Percentiles rank a stretch among this genome's conserved stretches.
Conservation (phyloP, 495 filamentous ascomycete species). For the Podospora sp. region DNA sequence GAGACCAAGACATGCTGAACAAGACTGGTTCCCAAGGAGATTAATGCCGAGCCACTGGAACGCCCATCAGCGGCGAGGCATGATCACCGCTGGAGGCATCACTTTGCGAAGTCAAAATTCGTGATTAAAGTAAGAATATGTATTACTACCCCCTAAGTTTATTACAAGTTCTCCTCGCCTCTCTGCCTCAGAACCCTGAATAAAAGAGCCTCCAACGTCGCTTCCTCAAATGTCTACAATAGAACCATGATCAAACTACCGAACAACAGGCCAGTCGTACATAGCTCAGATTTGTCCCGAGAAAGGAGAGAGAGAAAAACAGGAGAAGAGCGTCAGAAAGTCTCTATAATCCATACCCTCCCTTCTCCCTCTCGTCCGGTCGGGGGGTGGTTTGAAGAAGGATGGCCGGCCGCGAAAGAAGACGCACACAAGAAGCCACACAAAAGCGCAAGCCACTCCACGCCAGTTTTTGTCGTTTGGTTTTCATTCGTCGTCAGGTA, state of each 20-base stretch:
- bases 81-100: neutral
- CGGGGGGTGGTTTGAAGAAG: constrained; percentile 15
- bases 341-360: neutral
- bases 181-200: neutral
- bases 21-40: too few species aligned
- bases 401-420: constrained; percentile 15
- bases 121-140: constrained; percentile 1
- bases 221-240: neutral
- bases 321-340: neutral
- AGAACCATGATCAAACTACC: neutral
- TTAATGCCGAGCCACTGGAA: too few species aligned
- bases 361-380: neutral
- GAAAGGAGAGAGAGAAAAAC: neutral
- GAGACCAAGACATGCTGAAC: neutral
- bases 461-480: neutral
- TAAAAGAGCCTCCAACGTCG: neutral
- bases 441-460: neutral
- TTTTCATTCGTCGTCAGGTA: neutral
- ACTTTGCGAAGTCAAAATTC: neutral
- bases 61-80: neutral
- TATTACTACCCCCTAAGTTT: constrained; percentile 4
- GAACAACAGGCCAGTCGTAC: neutral
- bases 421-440: constrained; percentile 2
- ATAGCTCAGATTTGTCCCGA: neutral
- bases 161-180: neutral